Conservation (phyloP, 352 stramenopile species). For the Globisporangium abappressorium region DNA sequence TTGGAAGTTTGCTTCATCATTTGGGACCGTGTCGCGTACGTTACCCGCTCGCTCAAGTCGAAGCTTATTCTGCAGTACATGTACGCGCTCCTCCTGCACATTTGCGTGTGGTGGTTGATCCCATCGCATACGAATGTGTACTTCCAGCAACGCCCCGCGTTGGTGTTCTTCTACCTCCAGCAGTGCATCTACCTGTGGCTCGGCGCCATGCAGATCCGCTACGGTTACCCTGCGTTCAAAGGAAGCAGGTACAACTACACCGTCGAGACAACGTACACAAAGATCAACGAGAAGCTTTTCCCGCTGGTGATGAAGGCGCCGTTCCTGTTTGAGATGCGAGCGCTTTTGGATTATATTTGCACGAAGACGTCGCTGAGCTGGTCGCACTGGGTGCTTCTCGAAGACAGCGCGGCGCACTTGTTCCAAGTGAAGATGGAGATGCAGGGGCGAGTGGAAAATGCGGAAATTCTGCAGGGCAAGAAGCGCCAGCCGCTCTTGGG, state of each 20-base stretch:
- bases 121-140: slow-evolving; percentile 74
- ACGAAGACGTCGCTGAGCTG: slow-evolving; percentile 81
- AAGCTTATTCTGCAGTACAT: slow-evolving; percentile 81
- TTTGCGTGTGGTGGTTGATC: slow-evolving; percentile 76
- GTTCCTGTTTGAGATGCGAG: slow-evolving; percentile 88
- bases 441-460: slow-evolving; percentile 58
- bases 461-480: slow-evolving; percentile 78
- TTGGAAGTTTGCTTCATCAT: slow-evolving; percentile 81
- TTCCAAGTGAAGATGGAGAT: slow-evolving; percentile 81
- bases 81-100: slow-evolving; percentile 65
- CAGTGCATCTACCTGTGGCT: slow-evolving; percentile 81
- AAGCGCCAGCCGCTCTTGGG: slow-evolving; percentile 57
- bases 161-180: slow-evolving; percentile 80
- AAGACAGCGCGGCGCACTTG: slow-evolving; percentile 80
- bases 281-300: slow-evolving; percentile 60
- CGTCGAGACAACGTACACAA: slow-evolving; percentile 40
- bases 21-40: slow-evolving; percentile 83
- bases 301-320: slow-evolving; percentile 74
- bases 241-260: slow-evolving; percentile 83
- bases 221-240: slow-evolving; percentile 80
- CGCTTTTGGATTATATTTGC: slow-evolving; percentile 84
- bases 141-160: slow-evolving; percentile 63
- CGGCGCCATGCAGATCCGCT: slow-evolving; percentile 77
- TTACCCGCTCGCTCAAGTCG: slow-evolving; percentile 63
- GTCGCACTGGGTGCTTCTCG: slow-evolving; percentile 78